phyloP scores from a whole-genome alignment of 1,284 basidiomycete species.

The Pseudozyma pruni region DNA sequence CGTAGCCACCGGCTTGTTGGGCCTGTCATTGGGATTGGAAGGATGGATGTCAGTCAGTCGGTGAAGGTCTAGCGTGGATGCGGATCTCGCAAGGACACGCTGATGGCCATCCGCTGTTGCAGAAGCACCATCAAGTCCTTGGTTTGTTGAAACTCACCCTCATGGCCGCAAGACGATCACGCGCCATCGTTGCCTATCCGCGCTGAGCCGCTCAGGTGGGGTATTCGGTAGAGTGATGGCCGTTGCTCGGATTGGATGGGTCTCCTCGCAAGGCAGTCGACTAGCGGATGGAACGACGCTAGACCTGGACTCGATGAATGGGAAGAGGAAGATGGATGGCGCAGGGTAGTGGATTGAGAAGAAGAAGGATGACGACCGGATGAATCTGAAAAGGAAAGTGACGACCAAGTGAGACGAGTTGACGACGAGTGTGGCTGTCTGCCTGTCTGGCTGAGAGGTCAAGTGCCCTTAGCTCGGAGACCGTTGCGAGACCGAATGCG shows the following conservation, averaged over 20 bases:
- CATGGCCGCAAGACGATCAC: slow-evolving; percentile 58
- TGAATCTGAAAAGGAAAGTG: slow-evolving; percentile 1
- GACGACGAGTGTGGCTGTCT: too few relatives aligned
- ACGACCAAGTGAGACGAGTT: neutral
- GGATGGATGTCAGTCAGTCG: slow-evolving; percentile 5
- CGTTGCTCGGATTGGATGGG: neutral
- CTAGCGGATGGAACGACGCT: neutral
- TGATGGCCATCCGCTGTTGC: neutral
- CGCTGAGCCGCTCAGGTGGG: neutral
- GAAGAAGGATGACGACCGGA: slow-evolving; percentile 4
- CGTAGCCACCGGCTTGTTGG: slow-evolving; percentile 62
- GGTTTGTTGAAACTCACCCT: slow-evolving; percentile 28
- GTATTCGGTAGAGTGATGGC: neutral
- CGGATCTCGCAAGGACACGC: neutral
- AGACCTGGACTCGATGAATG: neutral
- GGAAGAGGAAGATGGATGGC: neutral
- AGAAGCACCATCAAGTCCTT: neutral
- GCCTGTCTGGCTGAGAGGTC: too few relatives aligned
- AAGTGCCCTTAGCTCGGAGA: too few relatives aligned
- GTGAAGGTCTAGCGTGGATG: neutral
- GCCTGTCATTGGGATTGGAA: slow-evolving; percentile 20
- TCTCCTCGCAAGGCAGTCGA: neutral
- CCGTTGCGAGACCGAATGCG: too few relatives aligned
- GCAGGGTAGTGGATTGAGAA: neutral
- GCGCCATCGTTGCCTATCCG: slow-evolving; percentile 36